Conservation (phyloP, 148 eudicot genomes). For the Rhododendron griersonianum region DNA sequence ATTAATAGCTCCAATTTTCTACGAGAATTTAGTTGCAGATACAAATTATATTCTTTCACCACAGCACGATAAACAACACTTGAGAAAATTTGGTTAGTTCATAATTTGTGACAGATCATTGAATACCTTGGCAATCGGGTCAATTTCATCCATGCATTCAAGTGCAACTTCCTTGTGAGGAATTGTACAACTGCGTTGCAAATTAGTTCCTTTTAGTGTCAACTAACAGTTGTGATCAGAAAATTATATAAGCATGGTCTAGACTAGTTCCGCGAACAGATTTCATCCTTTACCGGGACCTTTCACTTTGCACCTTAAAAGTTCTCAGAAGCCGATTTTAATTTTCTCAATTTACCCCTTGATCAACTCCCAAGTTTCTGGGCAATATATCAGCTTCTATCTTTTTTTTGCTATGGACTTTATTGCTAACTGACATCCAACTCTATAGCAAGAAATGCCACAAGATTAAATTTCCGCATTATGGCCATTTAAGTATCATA, state of each 20-base stretch:
- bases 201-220: neutral
- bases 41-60: neutral
- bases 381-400: neutral
- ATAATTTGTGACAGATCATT: neutral
- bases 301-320: neutral
- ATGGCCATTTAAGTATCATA: neutral
- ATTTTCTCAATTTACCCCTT: neutral
- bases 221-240: neutral
- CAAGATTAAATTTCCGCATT: neutral
- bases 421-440: neutral
- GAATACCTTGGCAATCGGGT: constrained; percentile 65
- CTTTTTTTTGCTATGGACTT: neutral
- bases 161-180: constrained; percentile 65
- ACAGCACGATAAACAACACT: neutral
- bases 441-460: neutral
- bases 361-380: neutral
- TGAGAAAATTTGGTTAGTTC: neutral
- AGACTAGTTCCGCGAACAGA: neutral
- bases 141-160: constrained; percentile 57
- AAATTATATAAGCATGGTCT: neutral
- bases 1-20: constrained; percentile 72
- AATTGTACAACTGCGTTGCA: constrained; percentile 52
- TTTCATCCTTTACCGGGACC: neutral
- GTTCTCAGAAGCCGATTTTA: neutral
- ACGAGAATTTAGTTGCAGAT: constrained; percentile 6